Evolutionary conservation across 305 asterid species (phyloP).

Genomic region (Andrographis paniculata): DNA sequence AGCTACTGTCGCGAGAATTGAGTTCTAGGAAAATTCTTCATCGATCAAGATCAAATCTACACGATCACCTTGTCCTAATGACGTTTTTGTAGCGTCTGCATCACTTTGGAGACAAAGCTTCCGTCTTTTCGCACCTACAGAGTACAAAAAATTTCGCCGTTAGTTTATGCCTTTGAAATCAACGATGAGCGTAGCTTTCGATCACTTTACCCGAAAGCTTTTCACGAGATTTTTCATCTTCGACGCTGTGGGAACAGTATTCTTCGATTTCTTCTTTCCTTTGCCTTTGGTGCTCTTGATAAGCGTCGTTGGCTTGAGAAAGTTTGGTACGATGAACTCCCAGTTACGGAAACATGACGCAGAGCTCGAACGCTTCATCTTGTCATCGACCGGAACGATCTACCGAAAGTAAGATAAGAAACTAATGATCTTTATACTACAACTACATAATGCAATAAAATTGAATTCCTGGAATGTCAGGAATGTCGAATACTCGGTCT

Average conservation of each 20-base stretch:
- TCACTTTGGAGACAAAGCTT: background rate
- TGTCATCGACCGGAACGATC: background rate
- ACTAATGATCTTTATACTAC: too few relatives aligned
- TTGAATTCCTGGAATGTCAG: too few relatives aligned
- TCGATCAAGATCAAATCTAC: too few relatives aligned
- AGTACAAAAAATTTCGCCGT: background rate
- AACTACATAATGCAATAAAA: too few relatives aligned
- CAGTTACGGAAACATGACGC: background rate
- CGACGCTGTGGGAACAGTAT: conserved; percentile 15
- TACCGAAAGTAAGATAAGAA: too few relatives aligned
- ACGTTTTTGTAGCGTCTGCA: background rate
- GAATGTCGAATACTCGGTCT: too few relatives aligned
- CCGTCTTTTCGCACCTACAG: background rate
- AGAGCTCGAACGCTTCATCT: background rate
- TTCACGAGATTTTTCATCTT: conserved; percentile 29
- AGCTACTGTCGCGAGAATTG: too few relatives aligned
- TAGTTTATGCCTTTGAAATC: background rate
- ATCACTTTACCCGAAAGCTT: conserved; percentile 26
- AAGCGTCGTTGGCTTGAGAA: background rate
- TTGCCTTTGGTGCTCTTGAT: background rate
- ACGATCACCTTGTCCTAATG: too few relatives aligned
- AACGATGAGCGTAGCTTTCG: background rate
- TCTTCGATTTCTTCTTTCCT: conserved; percentile 17
- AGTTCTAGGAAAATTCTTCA: too few relatives aligned
- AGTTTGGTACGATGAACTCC: background rate